Percentiles rank a stretch among this genome's conserved stretches.
Conservation (phyloP, 306 rosid genomes). For the Crotalaria pallida region DNA sequence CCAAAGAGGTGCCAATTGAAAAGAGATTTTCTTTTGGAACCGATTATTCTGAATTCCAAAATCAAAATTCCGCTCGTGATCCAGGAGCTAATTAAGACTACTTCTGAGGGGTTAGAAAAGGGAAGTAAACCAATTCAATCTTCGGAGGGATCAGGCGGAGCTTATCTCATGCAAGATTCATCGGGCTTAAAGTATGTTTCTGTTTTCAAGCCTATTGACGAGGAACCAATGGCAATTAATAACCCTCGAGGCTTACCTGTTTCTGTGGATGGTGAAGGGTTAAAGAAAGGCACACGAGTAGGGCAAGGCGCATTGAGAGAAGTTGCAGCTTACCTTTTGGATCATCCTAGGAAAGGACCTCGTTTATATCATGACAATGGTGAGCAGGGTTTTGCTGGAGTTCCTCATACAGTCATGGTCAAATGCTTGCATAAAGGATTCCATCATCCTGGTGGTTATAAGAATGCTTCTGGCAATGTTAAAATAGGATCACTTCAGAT, state of each 20-base stretch:
- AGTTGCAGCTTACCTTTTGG: slow-evolving; percentile 66
- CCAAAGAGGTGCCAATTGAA: slow-evolving; percentile 22
- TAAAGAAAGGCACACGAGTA: slow-evolving; percentile 56
- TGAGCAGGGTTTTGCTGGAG: slow-evolving; percentile 51
- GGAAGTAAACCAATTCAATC: slow-evolving; percentile 60
- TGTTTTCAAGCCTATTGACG: slow-evolving; percentile 70
- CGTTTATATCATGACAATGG: slow-evolving; percentile 6
- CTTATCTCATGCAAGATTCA: slow-evolving; percentile 69
- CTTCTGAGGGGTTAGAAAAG: slow-evolving; percentile 51
- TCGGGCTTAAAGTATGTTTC: slow-evolving; percentile 53
- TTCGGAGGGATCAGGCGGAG: slow-evolving; percentile 78
- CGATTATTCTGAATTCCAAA: slow-evolving; percentile 34
- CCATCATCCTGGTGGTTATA: slow-evolving; percentile 43
- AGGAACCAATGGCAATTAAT: slow-evolving; percentile 71
- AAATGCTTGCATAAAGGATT: slow-evolving; percentile 45
- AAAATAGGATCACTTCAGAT: slow-evolving; percentile 59
- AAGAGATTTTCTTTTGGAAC: slow-evolving; percentile 52
- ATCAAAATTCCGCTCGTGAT: slow-evolving; percentile 36
- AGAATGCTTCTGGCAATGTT: slow-evolving; percentile 23
- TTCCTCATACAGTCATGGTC: slow-evolving; percentile 56
- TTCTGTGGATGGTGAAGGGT: slow-evolving; percentile 54
- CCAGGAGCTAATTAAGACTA: slow-evolving; percentile 43
- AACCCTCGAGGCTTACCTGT: slow-evolving; percentile 54
- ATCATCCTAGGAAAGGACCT: slow-evolving; percentile 51
- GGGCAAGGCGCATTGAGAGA: slow-evolving; percentile 63